Percentiles rank a stretch among this genome's conserved stretches.
These are phyloP conservation scores for Eruca vesicaria DNA, from an alignment of 441 rosid species.

Conservation along the genomic window DNA sequence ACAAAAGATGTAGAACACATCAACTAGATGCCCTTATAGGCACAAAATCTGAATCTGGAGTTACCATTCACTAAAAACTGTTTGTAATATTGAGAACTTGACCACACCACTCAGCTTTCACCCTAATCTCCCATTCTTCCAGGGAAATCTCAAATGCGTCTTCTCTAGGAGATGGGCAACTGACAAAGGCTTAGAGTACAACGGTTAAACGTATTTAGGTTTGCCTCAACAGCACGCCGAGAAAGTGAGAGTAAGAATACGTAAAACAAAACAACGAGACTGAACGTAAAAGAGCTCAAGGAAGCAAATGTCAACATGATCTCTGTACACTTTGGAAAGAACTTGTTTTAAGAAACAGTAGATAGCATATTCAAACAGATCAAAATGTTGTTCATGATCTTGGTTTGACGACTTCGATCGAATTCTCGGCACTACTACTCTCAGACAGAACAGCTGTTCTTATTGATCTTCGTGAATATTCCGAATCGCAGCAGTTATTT, in stretches of 20 bases:
- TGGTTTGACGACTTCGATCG: background rate
- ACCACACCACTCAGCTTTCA: background rate
- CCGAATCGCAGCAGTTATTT: constrained; percentile 63
- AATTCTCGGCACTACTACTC: background rate
- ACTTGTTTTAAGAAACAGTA: background rate
- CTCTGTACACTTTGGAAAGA: background rate
- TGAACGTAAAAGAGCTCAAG: background rate
- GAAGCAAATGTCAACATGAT: background rate
- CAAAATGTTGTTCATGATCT: background rate
- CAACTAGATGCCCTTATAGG: background rate
- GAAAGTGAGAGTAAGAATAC: background rate
- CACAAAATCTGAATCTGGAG: background rate
- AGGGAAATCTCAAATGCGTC: background rate
- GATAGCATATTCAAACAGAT: background rate
- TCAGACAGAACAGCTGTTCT: background rate
- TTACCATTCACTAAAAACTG: background rate
- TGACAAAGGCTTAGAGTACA: background rate
- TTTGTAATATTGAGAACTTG: background rate
- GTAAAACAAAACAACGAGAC: background rate
- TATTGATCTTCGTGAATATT: constrained; percentile 52
- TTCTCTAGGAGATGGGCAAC: background rate
- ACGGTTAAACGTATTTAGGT: too few species aligned
- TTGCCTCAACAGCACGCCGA: too few species aligned
- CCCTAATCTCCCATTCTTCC: background rate
- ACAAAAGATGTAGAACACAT: too few species aligned